phyloP scores from a whole-genome alignment of 805 yeast species.

The Wickerhamiella shivajii region DNA sequence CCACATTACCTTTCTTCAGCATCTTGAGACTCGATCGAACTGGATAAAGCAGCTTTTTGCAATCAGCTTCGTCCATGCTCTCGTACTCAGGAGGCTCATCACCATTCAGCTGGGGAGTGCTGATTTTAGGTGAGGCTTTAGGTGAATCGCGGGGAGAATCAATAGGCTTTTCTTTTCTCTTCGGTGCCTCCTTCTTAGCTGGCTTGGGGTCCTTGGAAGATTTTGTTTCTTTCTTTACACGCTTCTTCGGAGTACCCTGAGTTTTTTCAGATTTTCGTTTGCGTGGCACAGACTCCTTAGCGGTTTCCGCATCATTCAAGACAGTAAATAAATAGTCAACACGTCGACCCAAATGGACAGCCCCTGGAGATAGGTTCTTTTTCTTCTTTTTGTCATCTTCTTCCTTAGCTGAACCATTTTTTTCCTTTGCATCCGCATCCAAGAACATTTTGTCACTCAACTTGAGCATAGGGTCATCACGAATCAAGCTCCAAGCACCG shows the following conservation, averaged over 20 bases:
- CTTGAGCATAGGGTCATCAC: conserved; percentile 89
- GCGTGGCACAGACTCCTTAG: conserved; percentile 2
- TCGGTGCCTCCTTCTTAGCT: conserved; percentile 11
- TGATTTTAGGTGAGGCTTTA: conserved; percentile 7
- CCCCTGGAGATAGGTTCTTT: conserved; percentile 45
- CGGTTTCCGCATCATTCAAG: conserved; percentile 39
- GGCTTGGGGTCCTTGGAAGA: conserved; percentile 12
- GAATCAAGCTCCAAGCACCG: conserved; percentile 85
- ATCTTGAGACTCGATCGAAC: conserved; percentile 52
- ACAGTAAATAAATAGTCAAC: conserved; percentile 71
- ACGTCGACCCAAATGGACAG: conserved; percentile 85
- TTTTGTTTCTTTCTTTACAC: no score
- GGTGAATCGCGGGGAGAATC: conserved; percentile 3
- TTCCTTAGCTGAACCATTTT: no score
- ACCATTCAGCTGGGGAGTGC: background rate
- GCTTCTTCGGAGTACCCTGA: conserved; percentile 11
- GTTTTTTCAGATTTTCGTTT: conserved; percentile 11
- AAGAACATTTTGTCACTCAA: conserved; percentile 73
- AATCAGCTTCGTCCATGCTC: conserved; percentile 62
- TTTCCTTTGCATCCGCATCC: conserved; percentile 22
- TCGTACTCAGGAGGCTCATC: conserved; percentile 41
- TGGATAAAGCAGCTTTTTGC: conserved; percentile 47
- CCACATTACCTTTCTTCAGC: conserved; percentile 48
- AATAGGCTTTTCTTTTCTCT: conserved; percentile 3
- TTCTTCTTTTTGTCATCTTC: conserved; percentile 13